These are phyloP conservation scores for Glaciozyma antarctica DNA, from an alignment of 768 basidiomycete species.

Conservation along the genomic window DNA sequence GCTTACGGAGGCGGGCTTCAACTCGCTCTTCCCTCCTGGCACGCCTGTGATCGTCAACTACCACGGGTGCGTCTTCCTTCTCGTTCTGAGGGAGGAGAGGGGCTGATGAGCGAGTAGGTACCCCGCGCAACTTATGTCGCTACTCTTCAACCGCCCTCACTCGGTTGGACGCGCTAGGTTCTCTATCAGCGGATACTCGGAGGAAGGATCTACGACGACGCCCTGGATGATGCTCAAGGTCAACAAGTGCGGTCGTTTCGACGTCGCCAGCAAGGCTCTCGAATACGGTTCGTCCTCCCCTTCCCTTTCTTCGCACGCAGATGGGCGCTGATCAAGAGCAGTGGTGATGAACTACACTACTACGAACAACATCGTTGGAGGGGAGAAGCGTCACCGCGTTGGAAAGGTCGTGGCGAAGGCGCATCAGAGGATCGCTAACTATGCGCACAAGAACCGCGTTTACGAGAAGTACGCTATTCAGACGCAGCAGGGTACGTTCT, in stretches of 20 bases:
- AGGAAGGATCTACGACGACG: constrained; percentile 48
- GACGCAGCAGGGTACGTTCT: constrained; percentile 10
- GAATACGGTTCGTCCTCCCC: constrained; percentile 32
- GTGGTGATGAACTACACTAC: constrained; percentile 18
- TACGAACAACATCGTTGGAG: constrained; percentile 19
- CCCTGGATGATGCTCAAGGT: constrained; percentile 46
- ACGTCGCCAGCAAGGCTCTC: constrained; percentile 39
- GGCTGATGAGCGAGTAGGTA: constrained; percentile 53
- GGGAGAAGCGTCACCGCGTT: constrained; percentile 22
- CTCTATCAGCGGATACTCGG: constrained; percentile 34
- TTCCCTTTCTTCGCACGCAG: neutral
- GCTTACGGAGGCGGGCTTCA: constrained; percentile 53
- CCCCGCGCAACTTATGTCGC: constrained; percentile 11
- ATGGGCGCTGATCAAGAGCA: neutral
- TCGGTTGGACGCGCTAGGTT: constrained; percentile 33
- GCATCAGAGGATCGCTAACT: constrained; percentile 25
- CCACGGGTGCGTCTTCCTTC: constrained; percentile 55
- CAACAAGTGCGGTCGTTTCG: constrained; percentile 38
- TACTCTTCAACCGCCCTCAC: constrained; percentile 33
- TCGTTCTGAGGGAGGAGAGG: constrained; percentile 50
- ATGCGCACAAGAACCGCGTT: neutral
- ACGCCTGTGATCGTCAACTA: constrained; percentile 60
- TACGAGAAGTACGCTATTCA: constrained; percentile 15
- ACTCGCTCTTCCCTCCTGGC: constrained; percentile 61
- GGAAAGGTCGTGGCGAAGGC: constrained; percentile 21